Evolutionary conservation across 2,329 filamentous ascomycete genomes (phyloP), one percentile per base, ranked within the genome.

Genomic region (Colletotrichum aenigma): DNA sequence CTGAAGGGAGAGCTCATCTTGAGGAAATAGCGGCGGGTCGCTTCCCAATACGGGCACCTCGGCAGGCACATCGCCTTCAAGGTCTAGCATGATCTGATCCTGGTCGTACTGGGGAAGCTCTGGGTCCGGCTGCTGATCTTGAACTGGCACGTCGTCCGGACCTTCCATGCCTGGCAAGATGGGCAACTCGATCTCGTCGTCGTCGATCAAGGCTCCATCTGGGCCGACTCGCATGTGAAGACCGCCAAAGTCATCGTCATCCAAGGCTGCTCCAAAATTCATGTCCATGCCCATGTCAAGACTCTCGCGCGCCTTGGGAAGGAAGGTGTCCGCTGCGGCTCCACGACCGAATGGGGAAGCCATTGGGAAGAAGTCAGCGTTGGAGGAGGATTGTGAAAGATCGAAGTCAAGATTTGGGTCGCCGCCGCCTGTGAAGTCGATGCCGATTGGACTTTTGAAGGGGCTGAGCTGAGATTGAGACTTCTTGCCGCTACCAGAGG

Each of bases 171-270:
- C 77, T 38, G 82, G 84, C 30, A 88, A 81, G 21, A 81, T 81
- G 38, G 89, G 89, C 36, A 91, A 81, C 43, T 88, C 86, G 24
- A 83, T 83, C 60, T 89, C 87, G 21, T 85, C 80, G 61, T 85
- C 80, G 18, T 88, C 86, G 55, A 89, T 78, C 43, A 91, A 80
- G 74, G 90, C 90, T 48, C 89, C 89, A 12, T 90, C 81, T 28
- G 82, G 86, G 75, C 90, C 89, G 68, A 91, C 87, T n/a, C 87
- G 85, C 30, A 91, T 83, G 4, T 86, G 86, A 78, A 88, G 84
- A 30, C 87, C 86, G 0, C 82, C 82, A 24, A 32, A 30, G 58
- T 81, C 79, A 10, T 82, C 83, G 4, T 87, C 85, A 13, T 88
- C 85, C 0, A 71, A 16, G 8, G 85, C 83, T 10, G n/a, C 43